Evolutionary conservation across 176 grass and related monocot species (phyloP).

Genomic region (Poa pratensis): DNA sequence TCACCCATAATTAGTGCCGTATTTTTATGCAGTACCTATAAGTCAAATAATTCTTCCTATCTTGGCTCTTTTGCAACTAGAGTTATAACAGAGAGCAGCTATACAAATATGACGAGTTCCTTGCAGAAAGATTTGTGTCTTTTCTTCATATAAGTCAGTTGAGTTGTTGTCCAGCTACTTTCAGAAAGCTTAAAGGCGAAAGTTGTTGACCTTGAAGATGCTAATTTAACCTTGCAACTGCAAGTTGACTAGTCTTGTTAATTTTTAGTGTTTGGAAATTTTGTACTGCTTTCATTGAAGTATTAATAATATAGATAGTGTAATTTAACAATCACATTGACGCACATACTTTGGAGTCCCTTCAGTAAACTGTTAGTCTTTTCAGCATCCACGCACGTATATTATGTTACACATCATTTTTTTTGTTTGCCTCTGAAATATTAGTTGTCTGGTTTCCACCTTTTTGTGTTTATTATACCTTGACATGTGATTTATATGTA

Average conservation of each 20-base stretch:
- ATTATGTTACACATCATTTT: neutral
- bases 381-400: neutral
- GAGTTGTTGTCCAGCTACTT: neutral
- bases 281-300: neutral
- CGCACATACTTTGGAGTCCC: neutral
- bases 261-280: neutral
- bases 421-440: neutral
- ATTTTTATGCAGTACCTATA: neutral
- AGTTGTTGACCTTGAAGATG: neutral
- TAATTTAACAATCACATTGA: neutral
- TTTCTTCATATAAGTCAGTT: neutral
- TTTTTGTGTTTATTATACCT: slow-evolving; percentile 10
- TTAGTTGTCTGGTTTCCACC: neutral
- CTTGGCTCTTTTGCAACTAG: neutral
- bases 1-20: neutral
- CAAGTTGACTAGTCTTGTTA: neutral
- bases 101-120: neutral
- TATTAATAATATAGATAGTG: neutral
- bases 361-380: neutral
- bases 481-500: neutral
- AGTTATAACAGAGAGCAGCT: neutral
- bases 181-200: neutral
- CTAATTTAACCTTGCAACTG: neutral
- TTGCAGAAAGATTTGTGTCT: neutral
- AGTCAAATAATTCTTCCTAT: neutral